A percentile compares a stretch with the other conserved stretches of the same genome.
Conservation (phyloP, 345 rosid species). For the Gossypium sturtianum region DNA sequence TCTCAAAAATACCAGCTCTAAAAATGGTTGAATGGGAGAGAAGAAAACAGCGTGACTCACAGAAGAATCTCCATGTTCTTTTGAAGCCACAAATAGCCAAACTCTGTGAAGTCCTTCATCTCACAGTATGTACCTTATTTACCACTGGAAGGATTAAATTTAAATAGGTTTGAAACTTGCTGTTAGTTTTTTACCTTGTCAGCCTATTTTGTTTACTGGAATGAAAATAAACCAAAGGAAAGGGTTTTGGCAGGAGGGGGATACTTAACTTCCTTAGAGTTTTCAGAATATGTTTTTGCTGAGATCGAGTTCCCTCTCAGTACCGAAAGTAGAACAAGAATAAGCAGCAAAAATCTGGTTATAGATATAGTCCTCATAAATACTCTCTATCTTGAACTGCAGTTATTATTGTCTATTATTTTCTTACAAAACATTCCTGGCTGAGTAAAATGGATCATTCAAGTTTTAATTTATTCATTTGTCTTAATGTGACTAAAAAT, state of each 20-base stretch:
- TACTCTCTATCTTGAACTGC: not conserved
- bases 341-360: not conserved
- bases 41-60: slow-evolving; percentile 39
- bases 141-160: slow-evolving; percentile 16
- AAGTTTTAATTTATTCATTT: not conserved
- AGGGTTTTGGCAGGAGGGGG: not conserved
- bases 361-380: not conserved
- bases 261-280: not conserved
- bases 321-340: not conserved
- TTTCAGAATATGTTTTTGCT: not conserved
- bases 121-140: slow-evolving; percentile 46
- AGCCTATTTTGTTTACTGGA: not conserved
- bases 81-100: slow-evolving; percentile 56
- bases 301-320: not conserved
- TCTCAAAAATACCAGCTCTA: slow-evolving; percentile 28
- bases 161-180: not conserved
- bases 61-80: slow-evolving; percentile 50
- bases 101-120: slow-evolving; percentile 57
- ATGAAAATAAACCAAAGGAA: not conserved
- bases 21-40: slow-evolving; percentile 29
- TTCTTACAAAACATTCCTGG: not conserved
- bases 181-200: not conserved
- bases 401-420: not conserved
- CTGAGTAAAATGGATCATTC: not conserved
- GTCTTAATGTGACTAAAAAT: not conserved